These are phyloP conservation scores for Calocybe gambosa DNA, from an alignment of 1,284 basidiomycete genomes.

Conservation along the genomic window DNA sequence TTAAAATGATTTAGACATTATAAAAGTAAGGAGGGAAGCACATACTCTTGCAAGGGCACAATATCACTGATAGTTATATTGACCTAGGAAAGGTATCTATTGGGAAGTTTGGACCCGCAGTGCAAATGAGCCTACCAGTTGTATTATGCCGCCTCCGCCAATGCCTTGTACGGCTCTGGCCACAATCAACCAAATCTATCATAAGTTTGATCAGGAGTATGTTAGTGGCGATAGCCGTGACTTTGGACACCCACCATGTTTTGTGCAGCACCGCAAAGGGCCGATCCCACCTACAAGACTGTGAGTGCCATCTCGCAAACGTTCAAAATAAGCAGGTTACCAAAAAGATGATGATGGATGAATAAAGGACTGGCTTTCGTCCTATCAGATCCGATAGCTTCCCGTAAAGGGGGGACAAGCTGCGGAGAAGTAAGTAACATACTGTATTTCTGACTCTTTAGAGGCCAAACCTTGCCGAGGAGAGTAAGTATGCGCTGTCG, in stretches of 20 bases:
- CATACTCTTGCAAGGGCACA: slow-evolving; percentile 67
- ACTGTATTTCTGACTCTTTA: not conserved
- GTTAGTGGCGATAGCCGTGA: no score
- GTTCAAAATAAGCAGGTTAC: slow-evolving; percentile 27
- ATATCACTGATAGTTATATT: slow-evolving; percentile 81
- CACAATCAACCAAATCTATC: slow-evolving; percentile 59
- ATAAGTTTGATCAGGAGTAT: not conserved
- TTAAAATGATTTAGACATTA: not conserved
- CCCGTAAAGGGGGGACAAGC: slow-evolving; percentile 67
- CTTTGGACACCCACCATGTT: slow-evolving; percentile 50
- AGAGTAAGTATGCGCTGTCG: slow-evolving; percentile 65
- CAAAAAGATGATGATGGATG: slow-evolving; percentile 66
- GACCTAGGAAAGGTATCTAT: slow-evolving; percentile 22
- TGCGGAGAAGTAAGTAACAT: slow-evolving; percentile 14
- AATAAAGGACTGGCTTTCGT: slow-evolving; percentile 70
- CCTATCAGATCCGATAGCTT: slow-evolving; percentile 68
- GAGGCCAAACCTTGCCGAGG: slow-evolving; percentile 40
- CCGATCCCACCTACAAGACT: slow-evolving; percentile 60
- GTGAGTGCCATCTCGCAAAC: slow-evolving; percentile 1
- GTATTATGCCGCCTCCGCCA: slow-evolving; percentile 73
- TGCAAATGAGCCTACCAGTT: slow-evolving; percentile 28
- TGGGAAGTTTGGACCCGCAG: not conserved
- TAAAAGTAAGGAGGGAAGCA: slow-evolving; percentile 7
- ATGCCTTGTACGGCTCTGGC: slow-evolving; percentile 78
- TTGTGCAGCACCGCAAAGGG: slow-evolving; percentile 78